Conservation (phyloP, 139 green algal genomes). For the Zygnema circumcarinatum region DNA sequence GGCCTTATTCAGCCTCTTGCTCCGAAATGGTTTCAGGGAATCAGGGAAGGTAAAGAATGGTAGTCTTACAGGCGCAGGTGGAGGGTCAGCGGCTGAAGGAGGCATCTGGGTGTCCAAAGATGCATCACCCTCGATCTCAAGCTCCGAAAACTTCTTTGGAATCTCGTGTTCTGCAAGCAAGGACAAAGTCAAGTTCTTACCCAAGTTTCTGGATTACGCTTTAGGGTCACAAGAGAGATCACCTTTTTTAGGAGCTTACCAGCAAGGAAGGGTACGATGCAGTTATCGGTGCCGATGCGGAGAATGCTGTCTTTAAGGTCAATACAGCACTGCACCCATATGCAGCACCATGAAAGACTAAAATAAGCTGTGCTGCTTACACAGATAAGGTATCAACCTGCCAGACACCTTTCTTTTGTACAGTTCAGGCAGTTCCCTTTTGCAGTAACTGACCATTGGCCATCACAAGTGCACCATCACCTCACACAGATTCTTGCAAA, state of each 20-base stretch:
- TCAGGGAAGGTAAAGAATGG: too few species aligned
- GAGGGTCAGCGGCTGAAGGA: not conserved
- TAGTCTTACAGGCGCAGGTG: too few species aligned
- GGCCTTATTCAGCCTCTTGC: too few species aligned
- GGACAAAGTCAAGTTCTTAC: too few species aligned
- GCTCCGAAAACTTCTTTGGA: not conserved
- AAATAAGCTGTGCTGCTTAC: not conserved
- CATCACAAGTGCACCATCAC: too few species aligned
- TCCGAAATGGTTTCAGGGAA: too few species aligned
- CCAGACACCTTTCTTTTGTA: too few species aligned
- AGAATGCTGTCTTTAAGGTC: constrained; percentile 45
- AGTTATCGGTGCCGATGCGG: constrained; percentile 28
- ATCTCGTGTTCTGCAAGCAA: not conserved
- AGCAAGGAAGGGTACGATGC: constrained; percentile 39
- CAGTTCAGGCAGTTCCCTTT: too few species aligned
- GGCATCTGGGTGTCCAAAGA: not conserved
- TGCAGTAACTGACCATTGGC: too few species aligned
- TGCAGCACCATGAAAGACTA: constrained; percentile 3
- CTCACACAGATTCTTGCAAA: too few species aligned
- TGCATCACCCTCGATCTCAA: not conserved
- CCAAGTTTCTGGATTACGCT: too few species aligned
- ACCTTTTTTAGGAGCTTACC: constrained; percentile 38
- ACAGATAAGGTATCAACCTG: not conserved
- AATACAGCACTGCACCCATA: constrained; percentile 56
- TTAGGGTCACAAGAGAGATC: too few species aligned